phyloP scores from a whole-genome alignment of 768 basidiomycete genomes.

The Boletus huronensis region DNA sequence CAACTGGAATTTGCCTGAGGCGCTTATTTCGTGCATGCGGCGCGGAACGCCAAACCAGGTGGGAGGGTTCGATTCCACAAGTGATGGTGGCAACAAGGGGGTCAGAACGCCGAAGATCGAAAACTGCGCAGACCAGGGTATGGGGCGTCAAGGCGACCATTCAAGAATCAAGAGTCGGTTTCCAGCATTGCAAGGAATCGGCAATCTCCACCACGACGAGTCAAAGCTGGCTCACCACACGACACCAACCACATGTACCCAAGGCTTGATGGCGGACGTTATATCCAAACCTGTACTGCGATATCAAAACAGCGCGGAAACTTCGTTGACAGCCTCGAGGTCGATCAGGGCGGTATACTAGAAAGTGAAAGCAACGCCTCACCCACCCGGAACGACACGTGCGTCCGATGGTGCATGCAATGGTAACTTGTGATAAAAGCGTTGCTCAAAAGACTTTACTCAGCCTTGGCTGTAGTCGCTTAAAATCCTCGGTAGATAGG shows the following conservation, averaged over 20 bases:
- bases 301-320: background rate
- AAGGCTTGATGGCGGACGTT: too few relatives aligned
- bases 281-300: background rate
- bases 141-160: background rate
- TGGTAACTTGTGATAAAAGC: slow-evolving; percentile 2
- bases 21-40: too few relatives aligned
- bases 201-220: background rate
- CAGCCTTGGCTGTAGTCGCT: background rate
- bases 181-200: background rate
- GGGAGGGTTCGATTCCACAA: too few relatives aligned
- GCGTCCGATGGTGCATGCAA: background rate
- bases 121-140: background rate
- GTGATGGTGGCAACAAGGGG: too few relatives aligned
- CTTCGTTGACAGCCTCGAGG: slow-evolving; percentile 14
- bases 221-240: background rate
- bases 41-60: too few relatives aligned
- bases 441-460: background rate
- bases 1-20: too few relatives aligned
- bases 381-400: background rate
- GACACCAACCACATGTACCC: background rate
- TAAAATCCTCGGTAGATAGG: background rate
- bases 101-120: slow-evolving; percentile 6
- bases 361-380: background rate
- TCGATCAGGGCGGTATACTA: background rate
- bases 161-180: background rate